phyloP scores from a whole-genome alignment of 257 asterid genomes.

The Nicotiana obtusifolia region DNA sequence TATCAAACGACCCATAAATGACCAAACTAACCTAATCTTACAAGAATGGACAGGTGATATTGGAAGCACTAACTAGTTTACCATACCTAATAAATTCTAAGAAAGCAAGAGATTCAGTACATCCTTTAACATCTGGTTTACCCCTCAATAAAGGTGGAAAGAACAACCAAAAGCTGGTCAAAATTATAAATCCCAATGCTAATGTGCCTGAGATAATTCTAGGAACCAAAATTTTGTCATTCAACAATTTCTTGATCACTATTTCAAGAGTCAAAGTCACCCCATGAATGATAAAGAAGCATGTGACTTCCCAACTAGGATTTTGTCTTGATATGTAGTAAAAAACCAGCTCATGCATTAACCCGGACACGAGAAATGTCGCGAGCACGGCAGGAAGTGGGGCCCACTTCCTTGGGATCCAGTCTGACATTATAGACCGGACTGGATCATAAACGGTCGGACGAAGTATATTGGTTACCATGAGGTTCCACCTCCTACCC shows the following conservation, averaged over 20 bases:
- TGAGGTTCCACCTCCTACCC: constrained; percentile 59
- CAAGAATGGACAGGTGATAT: constrained; percentile 42
- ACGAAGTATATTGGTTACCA: constrained; percentile 34
- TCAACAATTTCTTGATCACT: constrained; percentile 18
- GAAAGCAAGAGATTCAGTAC: constrained; percentile 50
- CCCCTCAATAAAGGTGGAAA: constrained; percentile 46
- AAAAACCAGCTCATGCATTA: constrained; percentile 68
- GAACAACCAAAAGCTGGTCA: constrained; percentile 43
- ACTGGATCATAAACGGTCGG: constrained; percentile 24
- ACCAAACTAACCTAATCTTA: background rate
- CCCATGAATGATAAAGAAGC: constrained; percentile 46
- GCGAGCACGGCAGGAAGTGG: constrained; percentile 19
- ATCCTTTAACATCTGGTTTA: constrained; percentile 33
- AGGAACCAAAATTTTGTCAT: constrained; percentile 11
- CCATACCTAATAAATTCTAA: constrained; percentile 34
- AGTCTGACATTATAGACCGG: background rate
- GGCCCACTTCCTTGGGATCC: constrained; percentile 15
- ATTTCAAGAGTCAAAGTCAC: constrained; percentile 25
- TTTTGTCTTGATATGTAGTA: constrained; percentile 32
- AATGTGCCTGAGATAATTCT: constrained; percentile 28
- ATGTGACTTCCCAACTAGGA: constrained; percentile 33
- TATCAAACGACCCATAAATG: too few relatives aligned
- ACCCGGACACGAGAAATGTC: constrained; percentile 46
- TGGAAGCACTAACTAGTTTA: constrained; percentile 32
- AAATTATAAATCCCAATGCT: constrained; percentile 30